Evolutionary conservation across 805 yeast genomes (phyloP).

Genomic region (Candida koratica): DNA sequence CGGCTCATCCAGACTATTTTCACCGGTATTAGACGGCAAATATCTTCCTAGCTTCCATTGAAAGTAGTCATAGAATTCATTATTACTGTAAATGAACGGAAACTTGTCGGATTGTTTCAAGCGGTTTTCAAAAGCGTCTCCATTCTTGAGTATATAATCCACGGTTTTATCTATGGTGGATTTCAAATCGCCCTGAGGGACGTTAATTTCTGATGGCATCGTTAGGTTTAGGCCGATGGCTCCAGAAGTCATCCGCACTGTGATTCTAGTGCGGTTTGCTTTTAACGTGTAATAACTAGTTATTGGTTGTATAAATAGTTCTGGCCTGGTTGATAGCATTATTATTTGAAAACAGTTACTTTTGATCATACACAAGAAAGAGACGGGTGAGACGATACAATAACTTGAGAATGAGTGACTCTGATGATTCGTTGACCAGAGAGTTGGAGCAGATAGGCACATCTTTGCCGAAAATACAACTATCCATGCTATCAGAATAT

Average conservation of each 20-base stretch:
- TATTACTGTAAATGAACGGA: slow-evolving; percentile 53
- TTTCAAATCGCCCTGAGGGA: slow-evolving; percentile 50
- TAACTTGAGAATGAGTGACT: slow-evolving; percentile 16
- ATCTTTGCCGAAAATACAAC: slow-evolving; percentile 4
- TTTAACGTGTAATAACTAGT: too few relatives aligned
- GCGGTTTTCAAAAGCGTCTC: slow-evolving; percentile 58
- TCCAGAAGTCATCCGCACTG: too few relatives aligned
- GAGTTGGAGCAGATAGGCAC: slow-evolving; percentile 52
- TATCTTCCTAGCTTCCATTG: slow-evolving; percentile 35
- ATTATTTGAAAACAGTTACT: too few relatives aligned
- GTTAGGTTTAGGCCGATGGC: too few relatives aligned
- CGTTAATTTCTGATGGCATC: slow-evolving; percentile 13
- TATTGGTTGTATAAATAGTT: too few relatives aligned
- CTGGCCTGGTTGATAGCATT: too few relatives aligned
- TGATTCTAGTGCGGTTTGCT: too few relatives aligned
- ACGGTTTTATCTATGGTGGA: slow-evolving; percentile 68
- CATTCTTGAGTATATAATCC: slow-evolving; percentile 64
- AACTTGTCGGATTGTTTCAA: slow-evolving; percentile 55
- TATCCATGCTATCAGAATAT: slow-evolving; percentile 3
- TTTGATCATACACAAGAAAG: too few relatives aligned
- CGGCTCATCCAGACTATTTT: slow-evolving; percentile 12
- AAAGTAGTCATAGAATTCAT: slow-evolving; percentile 60
- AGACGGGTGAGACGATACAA: too few relatives aligned
- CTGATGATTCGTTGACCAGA: slow-evolving; percentile 37
- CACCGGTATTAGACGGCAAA: background rate